Base-by-base conservation (phyloP, 805 yeast species). In the Starmerella stellata region DNA sequence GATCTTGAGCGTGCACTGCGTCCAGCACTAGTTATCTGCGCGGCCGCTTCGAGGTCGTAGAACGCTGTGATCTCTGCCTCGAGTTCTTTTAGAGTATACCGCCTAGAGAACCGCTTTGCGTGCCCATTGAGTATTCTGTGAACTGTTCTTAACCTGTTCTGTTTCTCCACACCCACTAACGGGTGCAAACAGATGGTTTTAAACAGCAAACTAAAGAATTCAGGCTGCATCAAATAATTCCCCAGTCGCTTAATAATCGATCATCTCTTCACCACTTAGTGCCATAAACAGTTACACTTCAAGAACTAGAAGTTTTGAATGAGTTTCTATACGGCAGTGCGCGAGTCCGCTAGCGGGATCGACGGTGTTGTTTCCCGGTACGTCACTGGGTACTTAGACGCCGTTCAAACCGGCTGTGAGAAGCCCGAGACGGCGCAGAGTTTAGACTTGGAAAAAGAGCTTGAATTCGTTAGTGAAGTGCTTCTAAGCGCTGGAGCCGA, bases 341-440 rank as follows among this genome's bases (percentile, higher is more conserved):
- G 94, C 44, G 80, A 77, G 56, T 87, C 94, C 0, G 90, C 75
- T 3, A 85, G 93, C 2, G 65, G 78, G 0, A 68, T 90, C 34
- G 98, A 90, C 52, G 75, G 85, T 1, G 72, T 83, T 9, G 93
- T 90, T 68, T 66, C 76, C 1, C 90, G 83, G 44, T 90, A 90
- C 55, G 92, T 93, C 3, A 76, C 77, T 29, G 98, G 98, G 1
- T 90, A 85, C 51, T 55, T 82, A 39, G 75, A 77, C 42, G 85
- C 83, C 60, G 62, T 90, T 16, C 72, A 82, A n/a, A 65, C 64
- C 37, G 66, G 79, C 16, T 81, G 90, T 0, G 75, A 73, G 46
- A 93, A 83, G 56, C 74, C 83, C 23, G 90, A 80, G n/a, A 63
- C 74, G 21, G 75, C 90, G 30, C 78, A 74, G 49, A 75, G 70